A percentile compares a stretch with the other conserved stretches of the same genome.
Conservation (phyloP, 2,329 filamentous ascomycete species). For the Epichloe uncinata region DNA sequence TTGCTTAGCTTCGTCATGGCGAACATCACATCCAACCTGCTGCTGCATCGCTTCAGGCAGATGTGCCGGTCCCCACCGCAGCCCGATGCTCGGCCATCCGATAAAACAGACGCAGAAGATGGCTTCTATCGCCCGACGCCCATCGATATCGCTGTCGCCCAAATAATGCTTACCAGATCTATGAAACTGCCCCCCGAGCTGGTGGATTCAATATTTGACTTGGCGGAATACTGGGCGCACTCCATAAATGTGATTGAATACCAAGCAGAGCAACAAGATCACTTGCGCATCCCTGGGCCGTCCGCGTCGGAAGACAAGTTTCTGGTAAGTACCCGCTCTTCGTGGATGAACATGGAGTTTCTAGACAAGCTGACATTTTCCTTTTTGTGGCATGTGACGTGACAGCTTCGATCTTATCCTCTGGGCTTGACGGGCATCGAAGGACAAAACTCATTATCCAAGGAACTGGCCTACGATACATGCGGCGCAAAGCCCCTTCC, state of each 20-base stretch:
- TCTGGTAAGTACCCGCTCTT: conserved; percentile 14
- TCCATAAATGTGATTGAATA: conserved; percentile 23
- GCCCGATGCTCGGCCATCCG: conserved; percentile 1
- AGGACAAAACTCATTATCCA: conserved; percentile 13
- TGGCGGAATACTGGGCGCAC: conserved; percentile 50
- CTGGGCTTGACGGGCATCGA: conserved; percentile 21
- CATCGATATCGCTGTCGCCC: conserved; percentile 36
- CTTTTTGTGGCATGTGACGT: conserved; percentile 1
- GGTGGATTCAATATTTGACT: conserved; percentile 41
- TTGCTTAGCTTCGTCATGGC: conserved; percentile 14
- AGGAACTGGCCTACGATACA: conserved; percentile 17
- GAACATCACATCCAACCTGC: conserved; percentile 12
- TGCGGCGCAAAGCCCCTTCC: conserved; percentile 16
- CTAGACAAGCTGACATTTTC: not conserved
- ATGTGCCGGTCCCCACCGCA: not conserved
- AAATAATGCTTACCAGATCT: conserved; percentile 31
- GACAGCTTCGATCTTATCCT: conserved; percentile 24
- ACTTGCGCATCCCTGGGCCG: conserved; percentile 13
- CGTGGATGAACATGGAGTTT: too few species aligned
- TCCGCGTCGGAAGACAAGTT: conserved; percentile 18
- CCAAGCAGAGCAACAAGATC: conserved; percentile 9
- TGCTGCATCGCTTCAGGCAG: conserved; percentile 10
- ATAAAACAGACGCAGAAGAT: conserved; percentile 4
- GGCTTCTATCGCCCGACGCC: conserved; percentile 22
- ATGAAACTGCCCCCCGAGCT: conserved; percentile 39